A percentile compares a stretch with the other conserved stretches of the same genome.
These are phyloP conservation scores for Bassia scoparia DNA, from an alignment of 148 eudicot species.

Conservation along the genomic window DNA sequence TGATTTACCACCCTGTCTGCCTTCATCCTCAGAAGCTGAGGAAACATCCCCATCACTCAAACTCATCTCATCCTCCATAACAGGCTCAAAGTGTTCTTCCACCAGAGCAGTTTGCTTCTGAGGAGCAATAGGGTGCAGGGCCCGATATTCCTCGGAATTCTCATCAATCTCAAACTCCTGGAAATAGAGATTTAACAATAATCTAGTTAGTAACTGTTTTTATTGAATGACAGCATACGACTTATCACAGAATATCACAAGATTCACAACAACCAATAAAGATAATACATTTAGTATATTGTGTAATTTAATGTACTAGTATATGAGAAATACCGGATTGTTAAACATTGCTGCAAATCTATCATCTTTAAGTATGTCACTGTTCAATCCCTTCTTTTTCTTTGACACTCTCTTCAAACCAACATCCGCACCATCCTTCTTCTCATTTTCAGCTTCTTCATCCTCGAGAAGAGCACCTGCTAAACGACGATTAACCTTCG, in stretches of 20 bases:
- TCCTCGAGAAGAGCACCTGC: slow-evolving; percentile 47
- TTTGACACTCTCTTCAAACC: slow-evolving; percentile 52
- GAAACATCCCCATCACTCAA: slow-evolving; percentile 50
- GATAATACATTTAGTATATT: not conserved
- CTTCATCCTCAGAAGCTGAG: slow-evolving; percentile 46
- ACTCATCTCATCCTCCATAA: slow-evolving; percentile 32
- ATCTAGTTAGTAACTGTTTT: too few relatives aligned
- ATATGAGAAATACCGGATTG: slow-evolving; percentile 45
- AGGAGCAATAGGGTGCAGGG: slow-evolving; percentile 18
- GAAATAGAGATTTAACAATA: not conserved
- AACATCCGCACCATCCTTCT: slow-evolving; percentile 38
- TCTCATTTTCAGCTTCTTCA: slow-evolving; percentile 59
- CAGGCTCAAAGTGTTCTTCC: slow-evolving; percentile 77
- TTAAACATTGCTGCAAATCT: slow-evolving; percentile 60
- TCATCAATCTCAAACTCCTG: slow-evolving; percentile 25
- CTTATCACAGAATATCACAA: too few relatives aligned
- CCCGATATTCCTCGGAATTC: slow-evolving; percentile 19
- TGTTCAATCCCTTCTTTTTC: slow-evolving; percentile 61
- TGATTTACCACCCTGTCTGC: slow-evolving; percentile 31
- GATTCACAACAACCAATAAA: too few relatives aligned
- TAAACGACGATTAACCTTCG: slow-evolving; percentile 60
- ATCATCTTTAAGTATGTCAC: slow-evolving; percentile 62
- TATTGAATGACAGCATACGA: too few relatives aligned
- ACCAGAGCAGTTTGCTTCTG: slow-evolving; percentile 44
- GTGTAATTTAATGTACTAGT: not conserved